Base-by-base conservation (phyloP, 73 alveolate species). In the Paramecium bursaria region DNA sequence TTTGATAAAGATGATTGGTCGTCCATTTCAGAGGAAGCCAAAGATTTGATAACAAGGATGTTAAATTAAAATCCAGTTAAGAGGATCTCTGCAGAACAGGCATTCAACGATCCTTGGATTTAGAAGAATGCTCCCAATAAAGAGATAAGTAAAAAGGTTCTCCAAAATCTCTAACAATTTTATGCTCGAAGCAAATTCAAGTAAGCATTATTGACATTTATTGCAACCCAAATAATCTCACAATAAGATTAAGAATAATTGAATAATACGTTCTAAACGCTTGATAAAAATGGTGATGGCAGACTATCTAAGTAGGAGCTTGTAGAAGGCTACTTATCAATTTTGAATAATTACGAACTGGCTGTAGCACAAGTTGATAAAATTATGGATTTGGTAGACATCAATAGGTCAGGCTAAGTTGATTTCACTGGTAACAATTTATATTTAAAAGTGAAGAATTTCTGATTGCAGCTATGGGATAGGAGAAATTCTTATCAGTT, bases 221-320 rank as follows among this genome's bases (percentile, higher is more conserved):
- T 87, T 67, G 87, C 74, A 9, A 50, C 90, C 3, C 50, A 87
- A 31, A 55, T 87, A 1, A 75, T 75, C 19, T 48, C 90, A 1
- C 15, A 52, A 46, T 33, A 50, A 87, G 92, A 87, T 48, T 50
- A 73, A 27, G 92, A 79, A 9, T 90, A 87, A 55, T 74, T 87
- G 13, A 77, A 85, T 13, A 85, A 89, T 50, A 80, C 92, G 15
- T 92, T 92, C 77, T 79, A 90, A 86, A 79, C 89, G 26, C 76
- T 92, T 10, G 97, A 92, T 87, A 54, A 86, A 90, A 90, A 92
- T 51, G 94, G 95, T 10, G 94, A 92, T 90, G 95, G 97, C 19
- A 88, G 52, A 61, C 87, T 90, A 14, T 77, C 92, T 25, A 92
- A 74, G 76, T 90, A 90, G 50, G 97, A 92, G 51, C 54, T 92